Conservation (phyloP, 345 rosid genomes). For the Alliaria petiolata region DNA sequence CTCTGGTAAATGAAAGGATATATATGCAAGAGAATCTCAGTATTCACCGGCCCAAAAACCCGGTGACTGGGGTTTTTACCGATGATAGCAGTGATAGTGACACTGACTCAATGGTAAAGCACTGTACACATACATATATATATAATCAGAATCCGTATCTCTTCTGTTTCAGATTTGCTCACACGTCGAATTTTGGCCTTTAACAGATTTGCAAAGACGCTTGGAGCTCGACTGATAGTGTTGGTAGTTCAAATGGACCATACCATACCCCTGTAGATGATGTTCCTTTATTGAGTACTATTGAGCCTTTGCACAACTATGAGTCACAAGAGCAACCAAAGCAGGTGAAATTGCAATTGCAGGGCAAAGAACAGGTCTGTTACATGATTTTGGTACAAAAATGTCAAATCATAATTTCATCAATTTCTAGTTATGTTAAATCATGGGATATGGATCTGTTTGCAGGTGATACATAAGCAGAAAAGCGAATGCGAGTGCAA, state of each 20-base stretch:
- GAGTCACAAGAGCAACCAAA: too few relatives aligned
- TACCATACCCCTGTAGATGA: background rate
- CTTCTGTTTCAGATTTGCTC: background rate
- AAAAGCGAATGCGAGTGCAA: conserved; percentile 9
- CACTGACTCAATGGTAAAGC: conserved; percentile 26
- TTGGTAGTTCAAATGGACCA: background rate
- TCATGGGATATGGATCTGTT: background rate
- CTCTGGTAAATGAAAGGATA: background rate
- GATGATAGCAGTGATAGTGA: conserved; percentile 21
- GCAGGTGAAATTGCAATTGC: too few relatives aligned
- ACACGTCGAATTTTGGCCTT: background rate
- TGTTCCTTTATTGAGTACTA: background rate
- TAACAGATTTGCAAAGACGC: background rate
- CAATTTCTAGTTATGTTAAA: background rate
- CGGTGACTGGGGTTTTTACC: background rate
- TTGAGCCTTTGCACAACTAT: background rate
- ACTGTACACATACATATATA: background rate
- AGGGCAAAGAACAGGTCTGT: conserved; percentile 3
- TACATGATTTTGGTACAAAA: background rate
- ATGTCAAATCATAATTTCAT: background rate
- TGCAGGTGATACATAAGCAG: conserved; percentile 13
- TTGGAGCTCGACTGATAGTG: conserved; percentile 22
- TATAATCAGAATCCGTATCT: background rate
- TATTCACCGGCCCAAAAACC: background rate
- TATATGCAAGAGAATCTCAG: background rate